A percentile compares a stretch with the other conserved stretches of the same genome.
phyloP scores from a whole-genome alignment of 1,284 basidiomycete genomes.

The Ceratobasidium sp. region DNA sequence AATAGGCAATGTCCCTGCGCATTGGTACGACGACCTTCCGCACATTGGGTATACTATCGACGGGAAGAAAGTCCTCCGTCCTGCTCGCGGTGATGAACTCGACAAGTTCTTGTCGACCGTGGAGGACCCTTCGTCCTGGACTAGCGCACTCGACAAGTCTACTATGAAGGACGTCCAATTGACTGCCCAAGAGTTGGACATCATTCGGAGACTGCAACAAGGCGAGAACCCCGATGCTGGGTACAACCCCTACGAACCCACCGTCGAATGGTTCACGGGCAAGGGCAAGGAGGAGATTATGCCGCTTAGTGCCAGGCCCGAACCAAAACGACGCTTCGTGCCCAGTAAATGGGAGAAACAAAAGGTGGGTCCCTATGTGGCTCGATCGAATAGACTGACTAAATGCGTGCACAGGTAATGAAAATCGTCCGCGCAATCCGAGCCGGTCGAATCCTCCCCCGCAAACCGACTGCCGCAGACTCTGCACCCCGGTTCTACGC shows the following conservation, averaged over 20 bases:
- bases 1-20: conserved; percentile 92
- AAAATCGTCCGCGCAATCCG: conserved; percentile 99
- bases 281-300: conserved; percentile 92
- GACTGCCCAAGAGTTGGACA: conserved; percentile 89
- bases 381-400: not conserved
- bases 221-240: conserved; percentile 89
- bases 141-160: conserved; percentile 89
- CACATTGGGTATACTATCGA: conserved; percentile 97
- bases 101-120: conserved; percentile 96
- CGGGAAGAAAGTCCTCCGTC: conserved; percentile 91
- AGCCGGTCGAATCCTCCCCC: conserved; percentile 89
- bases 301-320: conserved; percentile 88
- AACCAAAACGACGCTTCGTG: conserved; percentile 96
- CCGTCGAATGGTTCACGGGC: conserved; percentile 95
- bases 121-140: conserved; percentile 93
- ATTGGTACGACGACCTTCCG: conserved; percentile 99
- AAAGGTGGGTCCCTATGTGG: conserved; percentile 66
- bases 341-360: conserved; percentile 99
- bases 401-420: conserved; percentile 72
- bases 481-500: conserved; percentile 79
- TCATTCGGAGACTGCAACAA: conserved; percentile 87
- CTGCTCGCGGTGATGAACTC: conserved; percentile 93
- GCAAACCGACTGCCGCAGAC: conserved; percentile 79
- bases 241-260: conserved; percentile 93
- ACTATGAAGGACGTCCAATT: conserved; percentile 85